phyloP scores from a whole-genome alignment of 176 grass and related monocot species.

The Triticum turgidum region DNA sequence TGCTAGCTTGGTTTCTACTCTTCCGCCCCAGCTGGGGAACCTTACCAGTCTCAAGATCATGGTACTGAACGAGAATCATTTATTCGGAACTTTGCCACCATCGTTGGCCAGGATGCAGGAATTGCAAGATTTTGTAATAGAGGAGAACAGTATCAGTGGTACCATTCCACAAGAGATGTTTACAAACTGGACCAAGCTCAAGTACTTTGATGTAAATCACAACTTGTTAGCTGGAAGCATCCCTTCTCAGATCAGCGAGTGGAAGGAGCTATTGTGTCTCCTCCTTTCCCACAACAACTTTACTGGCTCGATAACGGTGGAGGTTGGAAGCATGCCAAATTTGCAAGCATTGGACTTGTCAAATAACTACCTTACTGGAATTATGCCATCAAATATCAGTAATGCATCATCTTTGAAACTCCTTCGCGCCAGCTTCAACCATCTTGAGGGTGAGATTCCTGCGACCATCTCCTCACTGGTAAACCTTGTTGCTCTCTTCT shows the following conservation, averaged over 20 bases:
- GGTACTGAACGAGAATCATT: neutral
- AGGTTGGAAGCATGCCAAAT: no score
- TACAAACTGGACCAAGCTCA: slow-evolving; percentile 37
- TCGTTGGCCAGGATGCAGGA: neutral
- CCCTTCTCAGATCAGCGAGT: neutral
- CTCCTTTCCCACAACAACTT: neutral
- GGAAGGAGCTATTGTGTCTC: neutral
- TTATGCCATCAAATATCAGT: no score
- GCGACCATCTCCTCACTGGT: no score
- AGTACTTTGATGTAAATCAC: neutral
- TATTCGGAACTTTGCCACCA: neutral
- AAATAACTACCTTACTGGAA: no score
- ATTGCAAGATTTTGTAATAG: fast-evolving
- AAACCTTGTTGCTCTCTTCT: neutral
- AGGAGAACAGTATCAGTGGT: neutral
- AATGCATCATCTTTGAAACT: no score
- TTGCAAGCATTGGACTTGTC: no score
- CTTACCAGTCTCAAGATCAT: neutral
- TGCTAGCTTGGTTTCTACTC: no score
- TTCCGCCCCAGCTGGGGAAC: neutral
- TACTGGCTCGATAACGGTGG: no score
- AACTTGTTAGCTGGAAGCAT: slow-evolving; percentile 29
- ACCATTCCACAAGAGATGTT: slow-evolving; percentile 29
- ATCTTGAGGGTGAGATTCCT: no score
- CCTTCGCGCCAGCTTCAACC: fast-evolving